A percentile compares a stretch with the other conserved stretches of the same genome.
phyloP scores from a whole-genome alignment of 139 green algal species.

The Auxenochlorella pyrenoidosa region DNA sequence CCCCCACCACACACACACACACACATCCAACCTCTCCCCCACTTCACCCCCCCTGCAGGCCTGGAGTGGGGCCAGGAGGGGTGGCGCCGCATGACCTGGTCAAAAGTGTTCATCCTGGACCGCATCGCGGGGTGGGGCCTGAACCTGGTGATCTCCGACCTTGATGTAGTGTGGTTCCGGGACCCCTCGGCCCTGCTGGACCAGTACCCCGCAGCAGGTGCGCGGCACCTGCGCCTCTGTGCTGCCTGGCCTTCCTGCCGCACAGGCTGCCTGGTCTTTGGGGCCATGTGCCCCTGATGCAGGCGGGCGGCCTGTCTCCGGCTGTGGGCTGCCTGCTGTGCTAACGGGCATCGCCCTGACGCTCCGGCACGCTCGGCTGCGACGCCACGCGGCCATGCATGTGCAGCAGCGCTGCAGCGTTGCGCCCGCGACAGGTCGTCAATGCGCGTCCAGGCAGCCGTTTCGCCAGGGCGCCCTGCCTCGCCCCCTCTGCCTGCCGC shows the following conservation, averaged over 20 bases:
- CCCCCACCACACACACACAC: not conserved
- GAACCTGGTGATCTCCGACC: slow-evolving; percentile 27
- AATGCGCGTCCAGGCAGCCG: no score
- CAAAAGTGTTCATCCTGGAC: slow-evolving; percentile 20
- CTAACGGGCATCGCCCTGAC: no score
- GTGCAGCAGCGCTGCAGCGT: no score
- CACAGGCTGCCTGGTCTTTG: not conserved
- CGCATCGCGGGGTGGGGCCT: slow-evolving; percentile 20
- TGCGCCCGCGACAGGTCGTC: no score
- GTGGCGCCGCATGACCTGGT: slow-evolving; percentile 29
- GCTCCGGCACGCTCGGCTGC: no score
- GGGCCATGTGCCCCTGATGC: no score
- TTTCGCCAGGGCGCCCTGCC: not conserved
- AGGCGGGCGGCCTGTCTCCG: no score
- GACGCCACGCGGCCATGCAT: no score
- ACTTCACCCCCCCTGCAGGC: slow-evolving; percentile 8
- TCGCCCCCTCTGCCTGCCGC: not conserved
- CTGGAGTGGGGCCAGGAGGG: slow-evolving; percentile 36
- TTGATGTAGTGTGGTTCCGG: slow-evolving; percentile 30
- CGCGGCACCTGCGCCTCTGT: no score
- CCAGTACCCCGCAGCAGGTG: not conserved
- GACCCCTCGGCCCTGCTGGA: not conserved
- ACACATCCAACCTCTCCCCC: no score
- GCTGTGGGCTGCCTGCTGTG: no score
- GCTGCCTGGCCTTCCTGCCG: not conserved